Evolutionary conservation across 768 basidiomycete genomes (phyloP), one percentile per base, ranked within the genome.

Genomic region (Termitomyces sp.): DNA sequence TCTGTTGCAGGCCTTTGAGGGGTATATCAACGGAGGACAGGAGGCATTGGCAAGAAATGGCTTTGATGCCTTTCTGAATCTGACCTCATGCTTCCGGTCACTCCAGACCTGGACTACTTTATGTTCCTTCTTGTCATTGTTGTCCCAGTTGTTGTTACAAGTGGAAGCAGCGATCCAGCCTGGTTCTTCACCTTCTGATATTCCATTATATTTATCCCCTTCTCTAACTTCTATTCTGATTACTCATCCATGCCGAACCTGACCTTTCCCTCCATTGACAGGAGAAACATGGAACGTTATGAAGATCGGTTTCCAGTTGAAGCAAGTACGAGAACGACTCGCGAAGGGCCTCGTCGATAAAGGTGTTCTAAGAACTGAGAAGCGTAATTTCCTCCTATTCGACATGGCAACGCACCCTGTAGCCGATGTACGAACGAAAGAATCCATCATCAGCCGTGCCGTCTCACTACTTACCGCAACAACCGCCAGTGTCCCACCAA

Each of bases 211-310:
- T 47, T 25, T 34, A 38, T 53, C 37, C 2, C 34, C 4, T 36
- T 47, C 36, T 49, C 46, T 31, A 34, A 47, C 20, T 56, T 31
- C 20, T 37, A 3, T 38, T 25, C 14, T 29, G 40, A 12, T 47
- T 32, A 15, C 40, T 40, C 29, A 36, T 31, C 2, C 29, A 38
- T 53, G 8, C 57, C 50, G 10, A 58, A 29, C 20, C 25, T n/a
- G n/a, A 10, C 40, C 37, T 47, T 38, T 2, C 25, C 20, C 11
- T 15, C 12, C 40, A n/a, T 49, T 32, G 17, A 7, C 70, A 98
- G 96, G 96, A 59, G 96, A 99, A 78, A 98, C 96, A 52, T 99
- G 96, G 96, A 99, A 98, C 75, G 95, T 99, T 8, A 94, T 98
- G 89, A 98, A 98, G 77, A 98, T 99, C 58, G 96, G 96, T 29